These are phyloP conservation scores for Themeda triandra DNA, from an alignment of 176 grass and related monocot species.

Conservation along the genomic window DNA sequence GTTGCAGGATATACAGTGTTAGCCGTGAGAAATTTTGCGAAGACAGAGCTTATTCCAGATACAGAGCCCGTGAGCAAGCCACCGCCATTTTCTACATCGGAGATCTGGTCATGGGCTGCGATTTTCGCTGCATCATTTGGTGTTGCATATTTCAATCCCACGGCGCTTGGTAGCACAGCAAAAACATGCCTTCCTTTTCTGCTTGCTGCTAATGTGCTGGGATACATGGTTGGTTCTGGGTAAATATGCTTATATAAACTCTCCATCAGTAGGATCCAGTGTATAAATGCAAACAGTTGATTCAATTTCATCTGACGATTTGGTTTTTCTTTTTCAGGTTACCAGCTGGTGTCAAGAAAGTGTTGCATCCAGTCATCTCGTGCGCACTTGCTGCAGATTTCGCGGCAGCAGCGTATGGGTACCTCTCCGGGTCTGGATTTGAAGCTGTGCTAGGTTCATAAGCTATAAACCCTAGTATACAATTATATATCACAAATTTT, in stretches of 20 bases:
- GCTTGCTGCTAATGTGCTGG: slow-evolving; percentile 74
- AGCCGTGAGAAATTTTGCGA: slow-evolving; percentile 69
- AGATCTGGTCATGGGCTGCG: slow-evolving; percentile 59
- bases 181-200: slow-evolving; percentile 83
- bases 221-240: slow-evolving; percentile 95
- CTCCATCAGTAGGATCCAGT: slow-evolving; percentile 16
- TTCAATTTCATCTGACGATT: not conserved
- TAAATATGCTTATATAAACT: slow-evolving; percentile 42
- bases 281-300: not conserved
- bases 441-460: slow-evolving; percentile 82
- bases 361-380: slow-evolving; percentile 88
- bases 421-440: slow-evolving; percentile 51
- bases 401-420: slow-evolving; percentile 58
- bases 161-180: slow-evolving; percentile 63
- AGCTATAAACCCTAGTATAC: slow-evolving; percentile 13
- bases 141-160: slow-evolving; percentile 50
- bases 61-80: slow-evolving; percentile 82
- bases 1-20: slow-evolving; percentile 77
- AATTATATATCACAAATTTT: slow-evolving; percentile 1
- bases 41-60: slow-evolving; percentile 64
- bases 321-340: slow-evolving; percentile 52
- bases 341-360: slow-evolving; percentile 58
- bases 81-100: slow-evolving; percentile 49
- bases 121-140: slow-evolving; percentile 60
- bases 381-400: slow-evolving; percentile 78